Evolutionary conservation across 495 filamentous ascomycete species (phyloP).

Genomic region (Penicillium verhagenii): DNA sequence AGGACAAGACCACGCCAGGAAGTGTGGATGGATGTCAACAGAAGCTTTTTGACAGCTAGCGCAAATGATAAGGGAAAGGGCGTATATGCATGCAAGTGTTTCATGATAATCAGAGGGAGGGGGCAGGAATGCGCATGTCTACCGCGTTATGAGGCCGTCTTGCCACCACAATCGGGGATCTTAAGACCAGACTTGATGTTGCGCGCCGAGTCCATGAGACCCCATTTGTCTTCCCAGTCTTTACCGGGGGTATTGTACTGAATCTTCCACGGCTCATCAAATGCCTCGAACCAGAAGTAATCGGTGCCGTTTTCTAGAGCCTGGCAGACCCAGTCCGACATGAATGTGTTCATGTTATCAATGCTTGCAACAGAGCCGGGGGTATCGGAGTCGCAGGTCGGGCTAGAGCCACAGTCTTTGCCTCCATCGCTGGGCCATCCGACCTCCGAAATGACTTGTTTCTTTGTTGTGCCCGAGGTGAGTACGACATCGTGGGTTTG

Average conservation of each 20-base stretch:
- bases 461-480: slow-evolving; percentile 55
- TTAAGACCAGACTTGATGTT: slow-evolving; percentile 81
- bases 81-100: slow-evolving; percentile 17
- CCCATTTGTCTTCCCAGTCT: slow-evolving; percentile 96
- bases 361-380: slow-evolving; percentile 74
- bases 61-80: neutral
- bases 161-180: slow-evolving; percentile 85
- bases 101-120: slow-evolving; percentile 22
- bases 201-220: slow-evolving; percentile 81
- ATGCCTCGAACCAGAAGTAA: slow-evolving; percentile 97
- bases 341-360: slow-evolving; percentile 78
- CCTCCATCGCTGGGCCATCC: slow-evolving; percentile 91
- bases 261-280: slow-evolving; percentile 94
- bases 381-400: slow-evolving; percentile 51
- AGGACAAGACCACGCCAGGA: neutral
- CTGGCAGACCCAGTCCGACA: slow-evolving; percentile 83
- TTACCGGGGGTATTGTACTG: slow-evolving; percentile 63
- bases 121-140: too few species aligned
- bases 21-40: neutral
- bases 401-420: slow-evolving; percentile 64
- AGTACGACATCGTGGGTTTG: slow-evolving; percentile 59
- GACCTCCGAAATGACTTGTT: slow-evolving; percentile 78
- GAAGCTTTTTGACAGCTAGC: neutral
- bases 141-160: slow-evolving; percentile 54
- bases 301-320: slow-evolving; percentile 76